Base-by-base conservation (phyloP, 768 basidiomycete species). In the Pleurotus sapidus region DNA sequence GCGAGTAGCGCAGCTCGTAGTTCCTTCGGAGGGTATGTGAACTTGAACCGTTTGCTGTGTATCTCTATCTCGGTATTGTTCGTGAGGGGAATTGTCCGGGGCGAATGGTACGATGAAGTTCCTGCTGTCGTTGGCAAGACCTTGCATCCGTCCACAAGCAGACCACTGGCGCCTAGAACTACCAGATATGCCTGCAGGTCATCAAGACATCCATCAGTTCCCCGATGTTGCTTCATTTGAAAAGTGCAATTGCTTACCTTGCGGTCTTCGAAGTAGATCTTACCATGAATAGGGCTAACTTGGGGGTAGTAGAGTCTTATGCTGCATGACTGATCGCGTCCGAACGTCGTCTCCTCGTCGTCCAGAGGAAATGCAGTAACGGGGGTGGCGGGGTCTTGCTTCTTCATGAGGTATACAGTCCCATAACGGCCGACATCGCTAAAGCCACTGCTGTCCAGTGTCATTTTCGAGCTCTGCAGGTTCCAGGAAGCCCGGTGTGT, bases 281-380 rank as follows among this genome's bases (percentile, higher is more conserved):
- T 87, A 60, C 85, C 87, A 63, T 91, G 89, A 0, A 89, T 59
- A 3, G 78, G 72, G 40, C 80, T 83, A 53, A 91, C 80, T 43
- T 80, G 77, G 1, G 78, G 71, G 65, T 90, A 91, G 67, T 89
- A 91, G 38, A 91, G 72, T 42, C 89, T 74, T 17, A 91, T 83
- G 59, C 83, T 79, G 65, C 89, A 90, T 0, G 69, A 67, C 0
- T 77, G 77, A 64, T 86, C 84, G 58, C 86, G 78, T 46, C 89
- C 89, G 69, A 91, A 84, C 0, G 88, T 87, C 50, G 89, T 73
- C 51, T 81, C 74, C 18, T 83, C 78, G 3, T 83, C 77, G 71
- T 91, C 89, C 63, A 91, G 84, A 3, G 89, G 89, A 59, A 87
- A 91, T 1, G 86, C 77, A 1, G 89, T 85, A 23, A 89, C 72